A percentile compares a stretch with the other conserved stretches of the same genome.
These are phyloP conservation scores for Tuber brumale DNA, from an alignment of 495 filamentous ascomycete genomes.

Conservation along the genomic window DNA sequence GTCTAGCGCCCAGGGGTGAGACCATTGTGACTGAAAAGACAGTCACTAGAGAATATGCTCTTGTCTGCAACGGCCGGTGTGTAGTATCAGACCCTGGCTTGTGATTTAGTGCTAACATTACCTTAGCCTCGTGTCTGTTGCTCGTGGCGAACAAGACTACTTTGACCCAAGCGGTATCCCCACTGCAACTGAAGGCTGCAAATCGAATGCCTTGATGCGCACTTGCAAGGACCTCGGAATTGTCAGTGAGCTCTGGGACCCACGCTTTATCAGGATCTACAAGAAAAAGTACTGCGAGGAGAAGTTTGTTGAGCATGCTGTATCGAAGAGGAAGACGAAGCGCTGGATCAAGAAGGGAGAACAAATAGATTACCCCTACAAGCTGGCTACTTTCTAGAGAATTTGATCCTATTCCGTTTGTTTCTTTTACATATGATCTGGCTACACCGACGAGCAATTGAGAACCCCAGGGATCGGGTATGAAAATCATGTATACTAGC, in stretches of 20 bases:
- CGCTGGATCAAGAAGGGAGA: conserved; percentile 84
- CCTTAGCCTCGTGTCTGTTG: conserved; percentile 75
- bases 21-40: conserved; percentile 79
- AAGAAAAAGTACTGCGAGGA: conserved; percentile 59
- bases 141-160: conserved; percentile 91
- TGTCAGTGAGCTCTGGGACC: conserved; percentile 94
- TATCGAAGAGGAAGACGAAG: conserved; percentile 80
- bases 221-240: conserved; percentile 97
- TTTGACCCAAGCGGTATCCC: conserved; percentile 87
- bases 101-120: conserved; percentile 1
- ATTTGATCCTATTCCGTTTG: neutral
- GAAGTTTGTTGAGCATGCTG: conserved; percentile 69
- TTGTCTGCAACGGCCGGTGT: conserved; percentile 82
- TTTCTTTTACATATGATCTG: neutral
- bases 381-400: conserved; percentile 10
- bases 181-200: conserved; percentile 94
- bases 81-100: conserved; percentile 39
- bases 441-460: neutral
- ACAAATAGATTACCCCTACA: conserved; percentile 38
- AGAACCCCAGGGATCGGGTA: neutral
- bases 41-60: conserved; percentile 90
- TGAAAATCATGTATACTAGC: neutral
- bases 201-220: conserved; percentile 91
- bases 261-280: conserved; percentile 72
- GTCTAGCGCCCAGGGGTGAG: conserved; percentile 81